Evolutionary conservation across 2,329 filamentous ascomycete genomes (phyloP).

Genomic region (Fusarium pininemorale): DNA sequence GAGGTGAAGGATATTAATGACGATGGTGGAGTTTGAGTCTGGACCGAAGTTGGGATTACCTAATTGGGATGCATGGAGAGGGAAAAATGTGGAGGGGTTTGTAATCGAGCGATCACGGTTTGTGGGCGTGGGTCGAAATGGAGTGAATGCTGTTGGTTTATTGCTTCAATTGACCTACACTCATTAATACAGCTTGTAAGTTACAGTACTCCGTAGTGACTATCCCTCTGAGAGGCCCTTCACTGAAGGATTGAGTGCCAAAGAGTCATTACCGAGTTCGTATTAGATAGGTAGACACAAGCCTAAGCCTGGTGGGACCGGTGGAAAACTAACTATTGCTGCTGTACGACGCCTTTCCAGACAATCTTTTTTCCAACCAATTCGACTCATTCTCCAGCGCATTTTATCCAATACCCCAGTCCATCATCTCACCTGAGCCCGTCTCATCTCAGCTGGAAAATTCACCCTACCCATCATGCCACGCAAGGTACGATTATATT

Average conservation of each 20-base stretch:
- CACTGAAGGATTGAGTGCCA: not conserved
- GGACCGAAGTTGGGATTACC: conserved; percentile 8
- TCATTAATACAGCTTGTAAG: not conserved
- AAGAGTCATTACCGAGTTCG: not conserved
- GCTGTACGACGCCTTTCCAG: not conserved
- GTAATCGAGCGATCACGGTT: conserved; percentile 34
- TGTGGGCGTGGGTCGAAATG: conserved; percentile 2
- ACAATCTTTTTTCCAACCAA: conserved; percentile 9
- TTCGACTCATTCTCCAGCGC: not conserved
- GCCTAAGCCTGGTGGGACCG: conserved; percentile 7
- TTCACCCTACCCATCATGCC: conserved; percentile 12
- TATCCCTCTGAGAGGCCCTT: not conserved
- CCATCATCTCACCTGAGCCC: not conserved
- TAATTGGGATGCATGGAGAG: conserved; percentile 13
- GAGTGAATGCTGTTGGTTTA: not conserved
- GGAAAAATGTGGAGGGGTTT: conserved; percentile 36
- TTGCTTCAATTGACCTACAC: not conserved
- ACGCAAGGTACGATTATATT: conserved; percentile 17
- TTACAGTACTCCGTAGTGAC: not conserved
- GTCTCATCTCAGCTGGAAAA: not conserved
- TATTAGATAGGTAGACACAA: conserved; percentile 1
- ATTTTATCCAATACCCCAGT: not conserved
- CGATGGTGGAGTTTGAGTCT: conserved; percentile 16
- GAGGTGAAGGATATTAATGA: not conserved
- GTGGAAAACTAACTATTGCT: not conserved